Evolutionary conservation across 2,329 filamentous ascomycete species (phyloP), one percentile per base, ranked within the genome.

Genomic region (Colletotrichum filicis): DNA sequence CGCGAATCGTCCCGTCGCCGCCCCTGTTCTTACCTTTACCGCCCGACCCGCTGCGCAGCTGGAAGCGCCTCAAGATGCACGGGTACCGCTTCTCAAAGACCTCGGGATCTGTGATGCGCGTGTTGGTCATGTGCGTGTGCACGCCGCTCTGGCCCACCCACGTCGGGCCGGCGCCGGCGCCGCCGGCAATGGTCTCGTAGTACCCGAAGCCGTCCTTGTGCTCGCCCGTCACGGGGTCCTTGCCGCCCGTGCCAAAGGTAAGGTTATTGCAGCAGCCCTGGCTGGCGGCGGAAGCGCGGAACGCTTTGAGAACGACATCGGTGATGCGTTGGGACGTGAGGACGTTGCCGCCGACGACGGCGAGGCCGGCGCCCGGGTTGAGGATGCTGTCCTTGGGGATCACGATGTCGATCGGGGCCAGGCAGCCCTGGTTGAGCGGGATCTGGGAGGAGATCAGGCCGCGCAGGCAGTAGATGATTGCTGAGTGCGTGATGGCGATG

Each of bases 71-170:
- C 42, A 97, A 83, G 1, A 97, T 79, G 1, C 94, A 92, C 0
- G 93, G 93, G 78, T 95, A 95, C 9, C 94, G 85, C 32, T 92
- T 87, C 83, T 96, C 94, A 75, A 96, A 93, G 7, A 95, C 89
- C 80, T 97, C 94, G 0, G 92, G 87, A 79, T 96, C 94, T 0
- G 94, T 95, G 79, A 95, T 96, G 16, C 93, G 89, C 3, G 94
- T 96, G 80, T 97, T 97, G 7, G 94, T 96, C 92, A 95, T 95
- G 82, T 96, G 93, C 2, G 90, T 93, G 79, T 96, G 93, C n/a
- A 95, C 93, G 30, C 93, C 93, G 65, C 86, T 90, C 12, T 92
- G 92, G 49, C 94, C 94, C 73, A 92, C 86, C 93, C 93, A 95
- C 16, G 87, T 86, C 0, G 91, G 88, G 0, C 93, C 93, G 0